These are phyloP conservation scores for Euclidium syriacum DNA, from an alignment of 345 rosid genomes.

Conservation along the genomic window DNA sequence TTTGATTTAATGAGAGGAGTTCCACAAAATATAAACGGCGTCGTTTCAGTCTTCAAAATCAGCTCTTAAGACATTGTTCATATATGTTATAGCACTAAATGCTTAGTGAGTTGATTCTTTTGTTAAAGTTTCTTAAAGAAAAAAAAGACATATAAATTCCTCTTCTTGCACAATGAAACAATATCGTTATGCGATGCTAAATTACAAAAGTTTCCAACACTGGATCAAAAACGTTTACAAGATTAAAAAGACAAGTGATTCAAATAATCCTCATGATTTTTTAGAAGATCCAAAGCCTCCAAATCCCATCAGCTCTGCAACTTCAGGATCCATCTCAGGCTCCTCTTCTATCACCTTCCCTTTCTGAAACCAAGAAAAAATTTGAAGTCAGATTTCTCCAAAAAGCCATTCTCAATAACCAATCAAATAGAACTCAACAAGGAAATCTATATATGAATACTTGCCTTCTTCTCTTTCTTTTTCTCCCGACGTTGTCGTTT, in stretches of 20 bases:
- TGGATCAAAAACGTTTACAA: slow-evolving; percentile 6
- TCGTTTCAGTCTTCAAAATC: too few species aligned
- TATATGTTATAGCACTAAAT: too few species aligned
- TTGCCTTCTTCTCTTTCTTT: slow-evolving; percentile 95
- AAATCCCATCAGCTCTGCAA: slow-evolving; percentile 96
- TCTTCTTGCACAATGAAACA: not conserved
- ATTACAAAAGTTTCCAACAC: slow-evolving; percentile 11
- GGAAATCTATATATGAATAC: slow-evolving; percentile 3
- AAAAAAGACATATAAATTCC: too few species aligned
- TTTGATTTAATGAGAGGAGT: too few species aligned
- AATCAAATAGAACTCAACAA: not conserved
- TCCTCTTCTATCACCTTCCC: slow-evolving; percentile 82
- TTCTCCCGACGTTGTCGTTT: slow-evolving; percentile 74
- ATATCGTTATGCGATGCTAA: not conserved
- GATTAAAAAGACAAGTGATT: slow-evolving; percentile 10
- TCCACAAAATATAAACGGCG: too few species aligned
- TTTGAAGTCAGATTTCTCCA: not conserved
- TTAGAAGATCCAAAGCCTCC: slow-evolving; percentile 89
- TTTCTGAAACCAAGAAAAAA: slow-evolving; percentile 41
- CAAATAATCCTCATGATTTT: slow-evolving; percentile 33
- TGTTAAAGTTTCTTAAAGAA: too few species aligned
- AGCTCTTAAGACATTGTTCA: too few species aligned
- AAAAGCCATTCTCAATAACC: not conserved
- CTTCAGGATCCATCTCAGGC: slow-evolving; percentile 81
- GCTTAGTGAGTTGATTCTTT: too few species aligned